A percentile compares a stretch with the other conserved stretches of the same genome.
Evolutionary conservation across 768 basidiomycete genomes (phyloP).

Genomic region (Trichaptum fuscoviolaceum): DNA sequence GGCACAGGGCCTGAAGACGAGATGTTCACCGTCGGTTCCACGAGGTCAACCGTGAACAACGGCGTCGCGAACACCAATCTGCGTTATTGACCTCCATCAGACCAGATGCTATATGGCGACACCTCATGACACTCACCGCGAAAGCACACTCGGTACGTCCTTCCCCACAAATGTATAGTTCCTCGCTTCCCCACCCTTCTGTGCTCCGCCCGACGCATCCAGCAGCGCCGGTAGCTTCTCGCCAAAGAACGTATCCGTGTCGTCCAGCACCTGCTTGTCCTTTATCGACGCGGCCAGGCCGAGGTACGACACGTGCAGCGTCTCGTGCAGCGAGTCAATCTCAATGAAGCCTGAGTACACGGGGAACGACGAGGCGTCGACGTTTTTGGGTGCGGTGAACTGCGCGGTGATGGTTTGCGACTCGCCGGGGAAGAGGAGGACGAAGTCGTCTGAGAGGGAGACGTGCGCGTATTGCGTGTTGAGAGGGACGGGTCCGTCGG

Average conservation of each 20-base stretch:
- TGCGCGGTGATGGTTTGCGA: conserved; percentile 35
- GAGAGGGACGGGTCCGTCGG: conserved; percentile 47
- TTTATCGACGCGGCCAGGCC: conserved; percentile 38
- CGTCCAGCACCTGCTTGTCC: conserved; percentile 47
- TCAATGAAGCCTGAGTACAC: conserved; percentile 57
- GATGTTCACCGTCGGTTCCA: conserved; percentile 36
- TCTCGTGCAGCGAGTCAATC: conserved; percentile 28
- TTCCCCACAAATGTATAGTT: conserved; percentile 43
- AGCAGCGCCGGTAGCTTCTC: conserved; percentile 36
- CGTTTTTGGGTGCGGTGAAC: conserved; percentile 42
- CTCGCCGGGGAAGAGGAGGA: conserved; percentile 43
- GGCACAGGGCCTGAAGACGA: conserved; percentile 38
- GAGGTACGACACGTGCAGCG: conserved; percentile 40
- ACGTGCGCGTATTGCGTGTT: conserved; percentile 40
- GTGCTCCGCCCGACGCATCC: conserved; percentile 35
- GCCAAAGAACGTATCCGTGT: conserved; percentile 43
- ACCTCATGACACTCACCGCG: conserved; percentile 30
- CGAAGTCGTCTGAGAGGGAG: not conserved
- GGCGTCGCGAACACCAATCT: conserved; percentile 48
- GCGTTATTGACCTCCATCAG: conserved; percentile 8
- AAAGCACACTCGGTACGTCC: conserved; percentile 38
- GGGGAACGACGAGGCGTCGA: conserved; percentile 41
- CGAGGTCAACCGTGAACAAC: conserved; percentile 41
- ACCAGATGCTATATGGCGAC: too few species aligned
- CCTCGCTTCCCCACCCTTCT: conserved; percentile 29